These are phyloP conservation scores for Berkeleyomyces rouxiae DNA, from an alignment of 2,329 filamentous ascomycete species.

Conservation along the genomic window DNA sequence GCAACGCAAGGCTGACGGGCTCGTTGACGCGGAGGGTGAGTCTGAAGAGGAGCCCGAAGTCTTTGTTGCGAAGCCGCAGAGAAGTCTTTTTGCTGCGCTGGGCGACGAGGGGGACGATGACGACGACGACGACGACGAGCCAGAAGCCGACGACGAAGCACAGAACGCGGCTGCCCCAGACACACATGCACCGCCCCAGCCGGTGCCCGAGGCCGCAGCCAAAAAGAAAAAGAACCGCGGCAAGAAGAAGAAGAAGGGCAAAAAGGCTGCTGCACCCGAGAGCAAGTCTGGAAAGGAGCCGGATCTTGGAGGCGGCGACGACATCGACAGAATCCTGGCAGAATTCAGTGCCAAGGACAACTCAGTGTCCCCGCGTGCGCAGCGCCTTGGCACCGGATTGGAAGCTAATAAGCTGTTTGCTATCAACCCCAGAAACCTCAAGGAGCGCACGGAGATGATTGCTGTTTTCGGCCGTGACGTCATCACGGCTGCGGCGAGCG, in stretches of 20 bases:
- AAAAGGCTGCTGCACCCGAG: slow-evolving; percentile 22
- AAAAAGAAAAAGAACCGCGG: slow-evolving; percentile 26
- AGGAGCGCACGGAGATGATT: slow-evolving; percentile 82
- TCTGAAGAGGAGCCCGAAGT: slow-evolving; percentile 19
- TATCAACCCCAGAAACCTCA: slow-evolving; percentile 53
- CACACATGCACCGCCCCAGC: background rate
- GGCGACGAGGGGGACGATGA: slow-evolving; percentile 27
- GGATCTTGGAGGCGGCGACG: slow-evolving; percentile 26
- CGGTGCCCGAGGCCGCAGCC: slow-evolving; percentile 14
- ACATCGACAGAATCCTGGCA: slow-evolving; percentile 38
- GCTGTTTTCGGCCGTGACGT: slow-evolving; percentile 38
- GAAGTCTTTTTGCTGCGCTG: slow-evolving; percentile 36
- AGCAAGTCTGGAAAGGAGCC: slow-evolving; percentile 16
- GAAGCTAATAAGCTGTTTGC: slow-evolving; percentile 21
- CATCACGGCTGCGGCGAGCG: slow-evolving; percentile 36
- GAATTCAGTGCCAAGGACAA: slow-evolving; percentile 22
- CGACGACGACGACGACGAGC: slow-evolving; percentile 20
- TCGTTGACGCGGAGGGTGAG: slow-evolving; percentile 20
- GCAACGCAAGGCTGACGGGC: slow-evolving; percentile 16
- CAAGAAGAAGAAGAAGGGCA: slow-evolving; percentile 24
- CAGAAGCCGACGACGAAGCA: slow-evolving; percentile 16
- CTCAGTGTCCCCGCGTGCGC: background rate
- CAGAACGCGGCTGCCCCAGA: slow-evolving; percentile 4
- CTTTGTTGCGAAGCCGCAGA: slow-evolving; percentile 22
- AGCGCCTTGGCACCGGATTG: background rate